Evolutionary conservation across 2,329 filamentous ascomycete genomes (phyloP), one percentile per base, ranked within the genome.

Genomic region (Aspergillaceae sp.): DNA sequence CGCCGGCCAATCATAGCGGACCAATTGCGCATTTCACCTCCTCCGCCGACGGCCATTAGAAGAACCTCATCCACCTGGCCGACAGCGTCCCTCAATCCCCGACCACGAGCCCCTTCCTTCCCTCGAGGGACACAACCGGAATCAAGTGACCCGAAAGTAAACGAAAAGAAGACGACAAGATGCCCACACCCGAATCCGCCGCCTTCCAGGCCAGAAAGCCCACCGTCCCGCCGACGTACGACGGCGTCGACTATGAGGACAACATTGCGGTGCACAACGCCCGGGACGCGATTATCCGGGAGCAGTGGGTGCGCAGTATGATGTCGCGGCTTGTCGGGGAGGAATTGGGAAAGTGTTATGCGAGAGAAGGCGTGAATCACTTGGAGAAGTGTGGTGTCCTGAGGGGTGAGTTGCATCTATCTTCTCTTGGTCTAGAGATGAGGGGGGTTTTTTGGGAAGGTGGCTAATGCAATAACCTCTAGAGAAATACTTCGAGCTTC

Each of bases 281-380:
- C 49, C 78, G 82, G 57, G 80, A 84, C 57, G 74, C 79, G 5
- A 77, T 84, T 41, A 78, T 84, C 54, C 74, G 80, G 46, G 80
- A 84, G 66, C 80, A 84, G 60, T 84, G 80, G 80, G 79, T 84
- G 46, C 77, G 75, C 68, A 77, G 74, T 62, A 84, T 84, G 80
- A 84, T 84, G 80, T 76, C 79, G 46, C 69, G 80, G 51, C 65
- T 84, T 48, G 79, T 84, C 42, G 68, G 79, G 40, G 78, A 84
- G 63, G 80, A 84, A 69, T 71, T 84, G 74, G 77, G 77, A 55
- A 83, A 82, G 69, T 84, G 80, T 68, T 84, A 84, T 67, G 69
- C 72, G 54, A 69, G 74, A 48, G 79, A 84, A 67, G 80, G 80
- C 6, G 78, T 82, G 45, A 83, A 83, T 60, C 80, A 84, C 64